Conservation (phyloP, 768 basidiomycete genomes). For the Lactarius sp. region DNA sequence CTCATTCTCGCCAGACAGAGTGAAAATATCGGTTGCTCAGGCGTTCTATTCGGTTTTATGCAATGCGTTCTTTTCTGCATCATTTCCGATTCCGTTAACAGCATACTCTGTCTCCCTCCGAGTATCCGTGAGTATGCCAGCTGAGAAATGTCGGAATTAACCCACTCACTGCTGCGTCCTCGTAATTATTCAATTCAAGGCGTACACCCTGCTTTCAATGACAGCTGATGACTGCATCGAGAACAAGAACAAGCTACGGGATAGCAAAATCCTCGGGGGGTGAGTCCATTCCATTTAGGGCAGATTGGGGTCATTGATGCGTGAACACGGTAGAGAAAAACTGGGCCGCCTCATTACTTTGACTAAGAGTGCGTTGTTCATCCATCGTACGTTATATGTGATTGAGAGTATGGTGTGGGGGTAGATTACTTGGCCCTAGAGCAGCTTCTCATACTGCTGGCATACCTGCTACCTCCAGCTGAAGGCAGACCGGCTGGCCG, state of each 20-base stretch:
- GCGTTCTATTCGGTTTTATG: constrained; percentile 24
- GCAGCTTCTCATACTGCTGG: constrained; percentile 23
- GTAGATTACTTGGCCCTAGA: constrained; percentile 24
- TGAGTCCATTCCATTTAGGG: background rate
- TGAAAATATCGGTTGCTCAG: constrained; percentile 20
- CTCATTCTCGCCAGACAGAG: constrained; percentile 15
- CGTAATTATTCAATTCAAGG: constrained; percentile 3
- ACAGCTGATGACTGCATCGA: constrained; percentile 20
- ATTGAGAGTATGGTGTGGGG: background rate
- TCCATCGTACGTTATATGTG: background rate
- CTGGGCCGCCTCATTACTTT: constrained; percentile 14
- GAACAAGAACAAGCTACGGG: constrained; percentile 23
- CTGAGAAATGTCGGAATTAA: background rate
- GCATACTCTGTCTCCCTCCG: constrained; percentile 15
- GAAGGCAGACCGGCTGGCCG: constrained; percentile 7
- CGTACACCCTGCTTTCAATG: constrained; percentile 20
- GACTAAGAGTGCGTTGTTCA: constrained; percentile 14
- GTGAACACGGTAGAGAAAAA: constrained; percentile 1
- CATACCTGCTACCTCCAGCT: constrained; percentile 20
- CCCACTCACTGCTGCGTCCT: background rate
- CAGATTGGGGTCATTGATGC: background rate
- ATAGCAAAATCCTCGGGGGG: constrained; percentile 19
- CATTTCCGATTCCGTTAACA: background rate
- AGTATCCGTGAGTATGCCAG: constrained; percentile 18
- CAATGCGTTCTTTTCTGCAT: constrained; percentile 18